Evolutionary conservation across 805 yeast species (phyloP).

Genomic region (Saccharomycopsis selenospora): DNA sequence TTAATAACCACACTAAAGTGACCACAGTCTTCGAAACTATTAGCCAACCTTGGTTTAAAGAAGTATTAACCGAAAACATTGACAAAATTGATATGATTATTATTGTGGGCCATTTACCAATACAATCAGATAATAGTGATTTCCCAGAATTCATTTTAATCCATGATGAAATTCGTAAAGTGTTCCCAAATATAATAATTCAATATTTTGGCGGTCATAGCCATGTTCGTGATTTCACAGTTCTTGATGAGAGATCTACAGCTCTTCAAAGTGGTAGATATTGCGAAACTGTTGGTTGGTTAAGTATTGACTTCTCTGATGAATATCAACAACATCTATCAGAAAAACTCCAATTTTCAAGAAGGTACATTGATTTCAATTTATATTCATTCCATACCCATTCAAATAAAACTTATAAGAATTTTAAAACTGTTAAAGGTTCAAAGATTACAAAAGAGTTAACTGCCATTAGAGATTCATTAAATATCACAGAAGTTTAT

Average conservation of each 20-base stretch:
- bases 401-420: slow-evolving; percentile 27
- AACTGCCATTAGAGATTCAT: slow-evolving; percentile 33
- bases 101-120: slow-evolving; percentile 76
- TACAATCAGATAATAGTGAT: slow-evolving; percentile 32
- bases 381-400: slow-evolving; percentile 64
- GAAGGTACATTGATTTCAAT: slow-evolving; percentile 83
- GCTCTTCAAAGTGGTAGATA: slow-evolving; percentile 92
- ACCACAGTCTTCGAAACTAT: slow-evolving; percentile 50
- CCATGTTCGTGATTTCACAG: slow-evolving; percentile 78
- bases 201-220: slow-evolving; percentile 95
- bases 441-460: slow-evolving; percentile 39
- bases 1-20: slow-evolving; percentile 56
- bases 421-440: slow-evolving; percentile 55
- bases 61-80: slow-evolving; percentile 27
- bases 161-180: slow-evolving; percentile 41
- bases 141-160: slow-evolving; percentile 31
- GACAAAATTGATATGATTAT: slow-evolving; percentile 55
- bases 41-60: slow-evolving; percentile 57
- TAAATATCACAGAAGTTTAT: slow-evolving; percentile 47
- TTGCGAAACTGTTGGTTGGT: slow-evolving; percentile 90
- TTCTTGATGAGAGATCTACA: slow-evolving; percentile 57
- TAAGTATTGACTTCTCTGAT: slow-evolving; percentile 42
- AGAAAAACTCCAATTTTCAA: slow-evolving; percentile 28
- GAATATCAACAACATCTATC: neutral
- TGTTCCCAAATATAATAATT: slow-evolving; percentile 55